A percentile compares a stretch with the other conserved stretches of the same genome.
Conservation (phyloP, 768 basidiomycete species). For the Mycena crocata region DNA sequence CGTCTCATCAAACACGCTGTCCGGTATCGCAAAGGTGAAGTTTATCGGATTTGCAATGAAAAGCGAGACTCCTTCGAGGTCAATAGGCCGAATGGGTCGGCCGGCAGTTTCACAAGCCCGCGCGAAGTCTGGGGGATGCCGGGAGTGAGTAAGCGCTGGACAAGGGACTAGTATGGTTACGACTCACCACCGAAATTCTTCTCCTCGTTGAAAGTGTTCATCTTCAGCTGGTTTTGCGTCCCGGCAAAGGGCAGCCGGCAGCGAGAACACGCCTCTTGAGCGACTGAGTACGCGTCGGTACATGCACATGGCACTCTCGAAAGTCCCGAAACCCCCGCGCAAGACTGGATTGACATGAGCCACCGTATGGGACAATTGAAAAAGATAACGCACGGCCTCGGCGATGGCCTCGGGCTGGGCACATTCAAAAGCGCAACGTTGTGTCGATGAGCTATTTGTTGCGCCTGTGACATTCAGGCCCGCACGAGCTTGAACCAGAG, state of each 20-base stretch:
- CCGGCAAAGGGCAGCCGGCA: background rate
- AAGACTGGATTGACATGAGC: background rate
- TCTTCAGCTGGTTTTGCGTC: background rate
- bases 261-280: constrained; percentile 6
- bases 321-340: background rate
- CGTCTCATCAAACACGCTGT: too few species aligned
- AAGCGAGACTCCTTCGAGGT: background rate
- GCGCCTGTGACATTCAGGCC: background rate
- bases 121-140: background rate
- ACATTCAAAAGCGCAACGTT: background rate
- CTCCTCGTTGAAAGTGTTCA: background rate
- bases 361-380: background rate
- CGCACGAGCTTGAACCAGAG: background rate
- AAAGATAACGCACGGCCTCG: background rate
- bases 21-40: too few species aligned
- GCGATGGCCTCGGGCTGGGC: background rate
- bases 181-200: background rate
- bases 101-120: background rate
- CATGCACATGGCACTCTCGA: constrained; percentile 10
- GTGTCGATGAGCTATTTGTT: background rate
- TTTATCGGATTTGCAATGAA: background rate
- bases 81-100: background rate
- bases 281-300: background rate
- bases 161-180: too few species aligned
- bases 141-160: background rate